phyloP scores from a whole-genome alignment of 2,329 filamentous ascomycete species.

The Exophiala aquamarina region DNA sequence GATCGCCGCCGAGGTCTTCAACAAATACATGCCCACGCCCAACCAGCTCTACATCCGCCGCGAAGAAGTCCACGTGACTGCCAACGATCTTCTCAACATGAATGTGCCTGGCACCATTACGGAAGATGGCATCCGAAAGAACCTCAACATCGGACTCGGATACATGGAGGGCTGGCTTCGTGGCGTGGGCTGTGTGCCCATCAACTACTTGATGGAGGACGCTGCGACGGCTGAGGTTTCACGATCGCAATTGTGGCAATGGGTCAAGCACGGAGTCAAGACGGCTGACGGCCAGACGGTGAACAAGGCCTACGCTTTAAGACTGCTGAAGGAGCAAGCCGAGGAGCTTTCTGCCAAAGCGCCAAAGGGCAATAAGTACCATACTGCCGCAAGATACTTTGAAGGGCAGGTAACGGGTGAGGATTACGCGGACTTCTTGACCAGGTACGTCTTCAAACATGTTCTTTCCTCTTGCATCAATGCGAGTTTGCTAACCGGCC shows the following conservation, averaged over 20 bases:
- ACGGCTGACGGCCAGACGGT: conserved; percentile 89
- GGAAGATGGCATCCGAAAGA: conserved; percentile 94
- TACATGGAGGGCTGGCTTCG: conserved; percentile 99
- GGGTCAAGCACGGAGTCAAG: conserved; percentile 71
- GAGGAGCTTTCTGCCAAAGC: conserved; percentile 72
- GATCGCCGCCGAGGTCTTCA: conserved; percentile 92
- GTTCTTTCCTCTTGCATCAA: conserved; percentile 22
- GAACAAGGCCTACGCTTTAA: conserved; percentile 86
- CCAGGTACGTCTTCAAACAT: conserved; percentile 58
- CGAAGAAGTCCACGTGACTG: conserved; percentile 82
- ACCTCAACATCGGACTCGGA: conserved; percentile 90
- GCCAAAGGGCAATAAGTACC: conserved; percentile 86
- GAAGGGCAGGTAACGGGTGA: conserved; percentile 90
- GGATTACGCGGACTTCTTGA: conserved; percentile 96
- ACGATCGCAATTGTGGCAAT: conserved; percentile 94
- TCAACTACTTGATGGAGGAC: conserved; percentile 98
- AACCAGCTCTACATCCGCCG: conserved; percentile 92
- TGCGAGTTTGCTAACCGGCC: conserved; percentile 17
- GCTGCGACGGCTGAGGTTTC: conserved; percentile 96
- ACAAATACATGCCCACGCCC: conserved; percentile 96
- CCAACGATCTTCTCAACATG: conserved; percentile 95
- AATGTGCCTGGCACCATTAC: conserved; percentile 91
- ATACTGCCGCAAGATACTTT: conserved; percentile 89
- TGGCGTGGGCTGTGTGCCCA: conserved; percentile 91
- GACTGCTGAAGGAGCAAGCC: conserved; percentile 82